These are phyloP conservation scores for Fusarium camptoceras DNA, from an alignment of 2,329 filamentous ascomycete species.

Conservation along the genomic window DNA sequence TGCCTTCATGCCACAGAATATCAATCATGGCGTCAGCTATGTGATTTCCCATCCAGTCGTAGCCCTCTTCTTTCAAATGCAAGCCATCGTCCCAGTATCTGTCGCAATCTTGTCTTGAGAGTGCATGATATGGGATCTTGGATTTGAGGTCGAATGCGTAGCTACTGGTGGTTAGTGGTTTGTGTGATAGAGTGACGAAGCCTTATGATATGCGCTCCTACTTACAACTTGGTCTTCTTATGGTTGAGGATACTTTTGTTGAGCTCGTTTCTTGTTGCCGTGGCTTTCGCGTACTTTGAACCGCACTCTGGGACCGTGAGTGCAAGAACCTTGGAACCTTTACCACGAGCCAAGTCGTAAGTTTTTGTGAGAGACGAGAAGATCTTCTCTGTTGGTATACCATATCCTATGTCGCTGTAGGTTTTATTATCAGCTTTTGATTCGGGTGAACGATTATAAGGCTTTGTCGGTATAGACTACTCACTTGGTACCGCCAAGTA, in stretches of 20 bases:
- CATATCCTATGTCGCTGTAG: constrained; percentile 63
- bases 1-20: constrained; percentile 55
- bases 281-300: constrained; percentile 45
- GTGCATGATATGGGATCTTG: constrained; percentile 65
- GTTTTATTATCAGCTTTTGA: background rate
- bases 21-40: constrained; percentile 65
- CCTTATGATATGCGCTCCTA: background rate
- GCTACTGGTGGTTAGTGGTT: constrained; percentile 53
- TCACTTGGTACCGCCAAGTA: constrained; percentile 74
- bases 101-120: constrained; percentile 59
- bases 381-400: constrained; percentile 55
- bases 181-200: background rate
- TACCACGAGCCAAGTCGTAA: constrained; percentile 63
- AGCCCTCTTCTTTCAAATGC: constrained; percentile 69
- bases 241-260: constrained; percentile 66
- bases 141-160: constrained; percentile 67
- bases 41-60: constrained; percentile 70
- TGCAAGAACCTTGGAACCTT: constrained; percentile 68
- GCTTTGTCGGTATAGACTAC: constrained; percentile 22
- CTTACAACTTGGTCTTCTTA: constrained; percentile 64
- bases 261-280: constrained; percentile 56
- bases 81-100: constrained; percentile 71
- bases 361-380: constrained; percentile 60
- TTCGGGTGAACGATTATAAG: background rate
- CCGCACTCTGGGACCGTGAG: constrained; percentile 70